These are phyloP conservation scores for Paraglomus occultum DNA, from an alignment of 192 early-diverging fungal genomes.

Conservation along the genomic window DNA sequence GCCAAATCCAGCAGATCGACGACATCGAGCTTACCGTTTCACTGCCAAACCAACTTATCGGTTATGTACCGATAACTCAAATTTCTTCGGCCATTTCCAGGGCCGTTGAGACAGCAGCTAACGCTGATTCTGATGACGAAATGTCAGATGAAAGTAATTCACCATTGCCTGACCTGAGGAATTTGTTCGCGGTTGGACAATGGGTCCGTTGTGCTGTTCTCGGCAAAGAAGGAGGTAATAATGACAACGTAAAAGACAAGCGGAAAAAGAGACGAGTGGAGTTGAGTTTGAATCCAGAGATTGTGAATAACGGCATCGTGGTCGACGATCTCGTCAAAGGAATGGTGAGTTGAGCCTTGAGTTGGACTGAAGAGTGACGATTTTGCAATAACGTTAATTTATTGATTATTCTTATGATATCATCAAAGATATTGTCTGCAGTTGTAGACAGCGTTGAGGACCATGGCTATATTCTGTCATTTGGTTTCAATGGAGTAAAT, in stretches of 20 bases:
- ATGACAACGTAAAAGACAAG: slow-evolving; percentile 38
- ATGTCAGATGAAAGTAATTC: slow-evolving; percentile 40
- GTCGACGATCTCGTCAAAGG: slow-evolving; percentile 67
- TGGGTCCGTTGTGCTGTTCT: slow-evolving; percentile 73
- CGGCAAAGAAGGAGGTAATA: slow-evolving; percentile 46
- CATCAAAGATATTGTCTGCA: slow-evolving; percentile 56
- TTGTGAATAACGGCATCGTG: slow-evolving; percentile 71
- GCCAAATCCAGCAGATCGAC: slow-evolving; percentile 75
- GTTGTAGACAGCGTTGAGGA: slow-evolving; percentile 85
- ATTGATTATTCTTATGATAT: slow-evolving; percentile 1
- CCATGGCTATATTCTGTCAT: slow-evolving; percentile 83
- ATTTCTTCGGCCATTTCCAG: slow-evolving; percentile 73
- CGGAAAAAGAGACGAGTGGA: slow-evolving; percentile 59
- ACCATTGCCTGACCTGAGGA: slow-evolving; percentile 63
- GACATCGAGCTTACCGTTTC: slow-evolving; percentile 78
- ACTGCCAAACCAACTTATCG: slow-evolving; percentile 82
- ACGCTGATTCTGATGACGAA: slow-evolving; percentile 42
- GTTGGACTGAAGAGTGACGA: too few species aligned
- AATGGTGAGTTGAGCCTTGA: slow-evolving; percentile 42
- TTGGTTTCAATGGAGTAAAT: slow-evolving; percentile 65
- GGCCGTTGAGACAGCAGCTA: slow-evolving; percentile 66
- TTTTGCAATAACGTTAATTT: neutral
- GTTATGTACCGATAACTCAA: slow-evolving; percentile 84
- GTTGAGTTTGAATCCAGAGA: slow-evolving; percentile 74
- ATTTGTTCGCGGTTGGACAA: slow-evolving; percentile 81